These are phyloP conservation scores for Batkoa obscura DNA, from an alignment of 371 early-diverging fungal genomes.

Conservation along the genomic window DNA sequence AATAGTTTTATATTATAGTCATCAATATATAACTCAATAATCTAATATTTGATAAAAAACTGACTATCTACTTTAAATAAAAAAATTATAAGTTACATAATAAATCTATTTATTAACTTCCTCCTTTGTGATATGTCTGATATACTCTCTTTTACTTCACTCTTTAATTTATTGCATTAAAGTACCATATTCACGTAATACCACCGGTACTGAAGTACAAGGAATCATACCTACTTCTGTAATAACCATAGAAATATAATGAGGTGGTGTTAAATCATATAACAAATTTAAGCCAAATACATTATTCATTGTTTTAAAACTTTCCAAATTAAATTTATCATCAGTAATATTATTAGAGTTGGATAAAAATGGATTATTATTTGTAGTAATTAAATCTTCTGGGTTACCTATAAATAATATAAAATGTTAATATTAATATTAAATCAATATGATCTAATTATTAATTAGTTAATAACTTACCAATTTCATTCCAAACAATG, in stretches of 20 bases:
- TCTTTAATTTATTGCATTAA: constrained; percentile 4
- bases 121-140: too few species aligned
- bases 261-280: constrained; percentile 89
- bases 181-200: constrained; percentile 23
- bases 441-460: not conserved
- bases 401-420: too few species aligned
- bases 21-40: too few species aligned
- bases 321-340: constrained; percentile 17
- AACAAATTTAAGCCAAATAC: constrained; percentile 49
- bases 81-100: too few species aligned
- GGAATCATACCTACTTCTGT: constrained; percentile 91
- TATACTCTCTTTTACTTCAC: not conserved
- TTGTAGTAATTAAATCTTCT: too few species aligned
- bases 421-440: constrained; percentile 11
- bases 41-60: too few species aligned
- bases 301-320: not conserved
- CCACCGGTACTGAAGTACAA: constrained; percentile 77
- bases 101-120: too few species aligned
- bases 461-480: constrained; percentile 13
- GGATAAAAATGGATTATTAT: too few species aligned
- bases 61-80: too few species aligned
- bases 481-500: constrained; percentile 89
- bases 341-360: too few species aligned
- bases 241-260: constrained; percentile 74
- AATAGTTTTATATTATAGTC: too few species aligned